These are phyloP conservation scores for Eurotiales sp. DNA, from an alignment of 2,329 filamentous ascomycete species.

Conservation along the genomic window DNA sequence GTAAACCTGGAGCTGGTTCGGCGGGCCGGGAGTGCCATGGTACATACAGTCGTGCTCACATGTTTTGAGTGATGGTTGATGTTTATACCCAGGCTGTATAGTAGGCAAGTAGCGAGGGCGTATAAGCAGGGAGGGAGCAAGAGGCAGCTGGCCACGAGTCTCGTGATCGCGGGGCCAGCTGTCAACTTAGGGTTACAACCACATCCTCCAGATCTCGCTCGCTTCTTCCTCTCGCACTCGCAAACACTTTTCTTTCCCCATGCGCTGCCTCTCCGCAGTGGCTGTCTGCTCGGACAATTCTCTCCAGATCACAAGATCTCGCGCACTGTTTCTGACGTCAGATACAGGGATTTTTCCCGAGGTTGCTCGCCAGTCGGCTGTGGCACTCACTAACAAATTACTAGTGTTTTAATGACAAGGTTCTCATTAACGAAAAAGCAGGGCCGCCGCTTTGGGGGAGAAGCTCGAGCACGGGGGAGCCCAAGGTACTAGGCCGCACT, in stretches of 20 bases:
- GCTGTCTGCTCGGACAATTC: neutral
- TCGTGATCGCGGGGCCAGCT: too few species aligned
- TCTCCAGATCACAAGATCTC: neutral
- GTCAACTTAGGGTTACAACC: too few species aligned
- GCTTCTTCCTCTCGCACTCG: neutral
- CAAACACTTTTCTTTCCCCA: neutral
- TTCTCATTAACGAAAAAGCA: neutral
- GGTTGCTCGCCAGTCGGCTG: neutral
- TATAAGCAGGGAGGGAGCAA: too few species aligned
- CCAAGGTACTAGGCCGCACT: neutral
- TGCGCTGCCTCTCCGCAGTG: neutral
- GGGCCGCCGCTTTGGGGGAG: neutral
- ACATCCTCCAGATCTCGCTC: neutral
- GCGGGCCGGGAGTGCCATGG: neutral
- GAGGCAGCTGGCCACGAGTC: too few species aligned
- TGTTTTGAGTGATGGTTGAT: too few species aligned
- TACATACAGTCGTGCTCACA: too few species aligned
- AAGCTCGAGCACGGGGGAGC: neutral
- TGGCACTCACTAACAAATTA: neutral
- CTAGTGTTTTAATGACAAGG: neutral
- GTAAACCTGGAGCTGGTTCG: constrained; percentile 14
- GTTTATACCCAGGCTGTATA: too few species aligned
- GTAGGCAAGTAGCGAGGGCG: too few species aligned
- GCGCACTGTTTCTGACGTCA: neutral
- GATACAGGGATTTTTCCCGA: neutral